A percentile compares a stretch with the other conserved stretches of the same genome.
phyloP scores from a whole-genome alignment of 2,329 filamentous ascomycete genomes.

The Sporothrix variecibatus region DNA sequence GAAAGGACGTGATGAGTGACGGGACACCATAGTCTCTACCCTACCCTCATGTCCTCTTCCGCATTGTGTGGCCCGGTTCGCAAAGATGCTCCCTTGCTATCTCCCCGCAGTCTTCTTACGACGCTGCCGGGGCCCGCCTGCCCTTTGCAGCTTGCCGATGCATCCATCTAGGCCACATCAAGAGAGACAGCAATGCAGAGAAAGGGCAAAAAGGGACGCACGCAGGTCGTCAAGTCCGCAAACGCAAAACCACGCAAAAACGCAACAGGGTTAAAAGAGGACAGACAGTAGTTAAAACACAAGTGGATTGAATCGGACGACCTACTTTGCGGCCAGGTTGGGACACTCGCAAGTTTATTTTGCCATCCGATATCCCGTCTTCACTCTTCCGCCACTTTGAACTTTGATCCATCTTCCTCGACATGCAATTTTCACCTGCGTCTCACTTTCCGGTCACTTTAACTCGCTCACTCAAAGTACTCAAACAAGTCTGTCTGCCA shows the following conservation, averaged over 20 bases:
- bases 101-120: not conserved
- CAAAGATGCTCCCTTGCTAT: not conserved
- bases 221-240: not conserved
- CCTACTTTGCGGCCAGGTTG: not conserved
- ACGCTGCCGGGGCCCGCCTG: conserved; percentile 3
- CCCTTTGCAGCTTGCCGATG: not conserved
- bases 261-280: too few relatives aligned
- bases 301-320: not conserved
- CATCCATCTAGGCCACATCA: conserved; percentile 15
- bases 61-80: not conserved
- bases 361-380: not conserved
- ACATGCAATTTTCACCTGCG: not conserved
- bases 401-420: not conserved
- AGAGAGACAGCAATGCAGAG: not conserved
- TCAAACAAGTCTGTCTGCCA: not conserved
- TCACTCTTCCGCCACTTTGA: too few relatives aligned
- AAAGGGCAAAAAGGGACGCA: not conserved
- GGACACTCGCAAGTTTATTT: not conserved
- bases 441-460: not conserved
- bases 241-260: not conserved
- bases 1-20: not conserved
- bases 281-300: not conserved
- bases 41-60: not conserved
- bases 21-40: not conserved
- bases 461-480: not conserved